Evolutionary conservation across 139 green algal genomes (phyloP), one percentile per base, ranked within the genome.

Genomic region (Picochlorum sp.): DNA sequence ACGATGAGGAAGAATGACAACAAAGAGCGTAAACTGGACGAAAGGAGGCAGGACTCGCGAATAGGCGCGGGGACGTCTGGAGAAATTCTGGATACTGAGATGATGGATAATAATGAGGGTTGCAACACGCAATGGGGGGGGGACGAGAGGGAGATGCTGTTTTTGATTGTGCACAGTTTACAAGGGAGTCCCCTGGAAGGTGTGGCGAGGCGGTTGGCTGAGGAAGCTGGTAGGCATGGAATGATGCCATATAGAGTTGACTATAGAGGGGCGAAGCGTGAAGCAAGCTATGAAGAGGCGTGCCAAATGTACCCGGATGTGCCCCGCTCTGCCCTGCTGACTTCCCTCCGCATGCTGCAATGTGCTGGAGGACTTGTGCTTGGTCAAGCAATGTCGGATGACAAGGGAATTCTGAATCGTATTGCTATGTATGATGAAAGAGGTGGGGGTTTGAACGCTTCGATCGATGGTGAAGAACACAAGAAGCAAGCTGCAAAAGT

Each of bases 231-330:
- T 2, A 35, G 35, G 14, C 44, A 62, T 7, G 57, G 63, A 0
- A 58, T 91, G 57, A 63, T 91, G 53, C 83, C 83, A 0, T 51
- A 30, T 9, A 56, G 81, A 7, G 59, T 59, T 16, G 71, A 81
- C 44, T 47, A 81, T 1, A 57, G 40, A 31, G 59, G 57, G 39
- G 9, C 7, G 32, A 37, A 51, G 44, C 20, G 33, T 31, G 49
- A 69, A 32, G 50, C 63, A 10, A 14, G 29, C 0, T 54, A 59
- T 59, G 35, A 33, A 10, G 41, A 58, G 44, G 37, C 71, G 35
- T 45, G 55, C 37, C 59, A 72, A 10, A 43, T 2, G 12, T 50
- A 37, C 32, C 16, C 26, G 14, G 25, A 41, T 40, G 37, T 39
- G 8, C 44, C 45, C 10, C 57, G 22, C 3, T 26, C 26, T 9